Evolutionary conservation across 805 yeast genomes (phyloP).

Genomic region (Saturnispora serradocipensis): DNA sequence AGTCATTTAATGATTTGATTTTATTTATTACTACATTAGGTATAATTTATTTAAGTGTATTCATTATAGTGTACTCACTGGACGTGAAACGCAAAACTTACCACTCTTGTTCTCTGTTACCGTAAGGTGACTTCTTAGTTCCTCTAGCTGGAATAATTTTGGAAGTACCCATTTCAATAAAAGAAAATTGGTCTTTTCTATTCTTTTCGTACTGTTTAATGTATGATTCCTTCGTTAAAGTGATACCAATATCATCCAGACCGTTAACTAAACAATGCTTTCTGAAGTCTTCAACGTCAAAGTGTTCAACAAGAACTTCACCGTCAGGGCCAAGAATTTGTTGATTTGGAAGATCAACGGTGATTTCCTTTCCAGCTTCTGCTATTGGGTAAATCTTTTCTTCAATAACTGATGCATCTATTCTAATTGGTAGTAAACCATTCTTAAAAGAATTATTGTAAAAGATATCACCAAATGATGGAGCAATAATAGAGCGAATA

Average conservation of each 20-base stretch:
- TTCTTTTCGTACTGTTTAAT: conserved; percentile 65
- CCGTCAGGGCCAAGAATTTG: conserved; percentile 58
- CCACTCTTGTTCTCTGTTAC: conserved; percentile 71
- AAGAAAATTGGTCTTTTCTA: conserved; percentile 76
- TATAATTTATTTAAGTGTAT: background rate
- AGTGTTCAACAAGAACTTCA: conserved; percentile 68
- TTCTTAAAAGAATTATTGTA: conserved; percentile 96
- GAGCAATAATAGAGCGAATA: conserved; percentile 91
- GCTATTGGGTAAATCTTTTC: conserved; percentile 77
- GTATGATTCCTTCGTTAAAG: conserved; percentile 77
- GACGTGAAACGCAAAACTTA: conserved; percentile 20
- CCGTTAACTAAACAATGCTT: conserved; percentile 93
- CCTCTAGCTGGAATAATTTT: conserved; percentile 56
- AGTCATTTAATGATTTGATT: background rate
- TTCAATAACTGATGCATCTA: conserved; percentile 68
- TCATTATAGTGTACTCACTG: too few relatives aligned
- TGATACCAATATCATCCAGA: conserved; percentile 92
- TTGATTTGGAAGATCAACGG: conserved; percentile 83
- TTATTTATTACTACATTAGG: background rate
- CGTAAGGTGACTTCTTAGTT: conserved; percentile 57
- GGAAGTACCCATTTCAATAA: conserved; percentile 80
- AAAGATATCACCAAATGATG: conserved; percentile 97
- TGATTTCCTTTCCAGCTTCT: conserved; percentile 55
- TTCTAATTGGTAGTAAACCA: conserved; percentile 85
- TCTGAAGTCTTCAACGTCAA: conserved; percentile 86